phyloP scores from a whole-genome alignment of 2,329 filamentous ascomycete genomes.

The Lasiodiplodia hormozganensis region DNA sequence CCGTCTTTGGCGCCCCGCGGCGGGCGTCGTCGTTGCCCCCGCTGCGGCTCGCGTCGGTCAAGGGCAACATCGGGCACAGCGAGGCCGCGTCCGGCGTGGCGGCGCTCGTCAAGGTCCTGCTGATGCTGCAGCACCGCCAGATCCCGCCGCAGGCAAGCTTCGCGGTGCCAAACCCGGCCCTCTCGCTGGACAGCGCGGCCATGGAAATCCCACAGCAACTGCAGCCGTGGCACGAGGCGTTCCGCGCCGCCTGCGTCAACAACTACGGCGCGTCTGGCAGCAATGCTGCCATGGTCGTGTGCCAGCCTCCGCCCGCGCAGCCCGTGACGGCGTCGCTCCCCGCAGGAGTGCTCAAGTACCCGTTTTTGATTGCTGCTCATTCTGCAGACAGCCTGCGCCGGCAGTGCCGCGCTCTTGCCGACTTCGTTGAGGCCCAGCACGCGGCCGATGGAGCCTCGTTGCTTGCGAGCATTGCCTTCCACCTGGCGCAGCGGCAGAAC shows the following conservation, averaged over 20 bases:
- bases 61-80: slow-evolving; percentile 46
- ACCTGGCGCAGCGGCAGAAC: neutral
- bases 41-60: slow-evolving; percentile 41
- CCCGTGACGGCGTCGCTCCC: neutral
- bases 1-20: slow-evolving; percentile 45
- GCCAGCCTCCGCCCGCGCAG: neutral
- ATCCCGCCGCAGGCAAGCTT: slow-evolving; percentile 61
- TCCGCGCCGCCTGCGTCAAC: slow-evolving; percentile 34
- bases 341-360: neutral
- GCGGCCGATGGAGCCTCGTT: neutral
- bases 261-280: slow-evolving; percentile 37
- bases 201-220: slow-evolving; percentile 31
- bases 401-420: neutral
- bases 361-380: neutral
- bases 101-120: slow-evolving; percentile 43
- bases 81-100: slow-evolving; percentile 44
- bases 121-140: slow-evolving; percentile 42
- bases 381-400: neutral
- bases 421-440: neutral
- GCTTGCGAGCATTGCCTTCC: neutral
- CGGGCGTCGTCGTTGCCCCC: slow-evolving; percentile 13
- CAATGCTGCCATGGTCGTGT: slow-evolving; percentile 34
- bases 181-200: slow-evolving; percentile 13
- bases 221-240: slow-evolving; percentile 30
- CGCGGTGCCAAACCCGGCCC: slow-evolving; percentile 33